Conservation (phyloP, 352 stramenopile genomes). For the Phytophthora meadii region DNA sequence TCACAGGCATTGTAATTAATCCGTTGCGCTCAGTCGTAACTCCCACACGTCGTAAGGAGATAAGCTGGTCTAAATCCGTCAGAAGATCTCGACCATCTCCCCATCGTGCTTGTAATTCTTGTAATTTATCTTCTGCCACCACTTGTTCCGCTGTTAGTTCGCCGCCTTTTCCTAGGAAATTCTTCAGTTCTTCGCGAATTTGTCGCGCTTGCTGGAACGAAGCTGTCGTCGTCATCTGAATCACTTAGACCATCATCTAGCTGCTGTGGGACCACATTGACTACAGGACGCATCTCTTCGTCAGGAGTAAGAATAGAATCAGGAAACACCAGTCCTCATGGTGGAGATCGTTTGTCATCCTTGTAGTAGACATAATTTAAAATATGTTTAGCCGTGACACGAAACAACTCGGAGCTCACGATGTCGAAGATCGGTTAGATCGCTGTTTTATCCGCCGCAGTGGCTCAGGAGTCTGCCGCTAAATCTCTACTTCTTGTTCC, state of each 20-base stretch:
- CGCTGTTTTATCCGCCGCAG: background rate
- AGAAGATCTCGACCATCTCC: too few species aligned
- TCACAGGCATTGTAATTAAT: too few species aligned
- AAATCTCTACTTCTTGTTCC: background rate
- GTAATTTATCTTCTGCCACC: too few species aligned
- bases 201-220: background rate
- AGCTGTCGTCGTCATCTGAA: background rate
- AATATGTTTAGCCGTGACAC: background rate
- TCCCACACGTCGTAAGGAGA: too few species aligned
- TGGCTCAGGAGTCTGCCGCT: background rate
- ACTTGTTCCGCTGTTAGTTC: too few species aligned
- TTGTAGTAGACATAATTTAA: conserved; percentile 6
- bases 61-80: background rate
- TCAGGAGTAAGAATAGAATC: conserved; percentile 1
- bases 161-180: too few species aligned
- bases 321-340: background rate
- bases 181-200: too few species aligned
- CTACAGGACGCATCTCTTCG: background rate
- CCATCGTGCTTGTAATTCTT: too few species aligned
- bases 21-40: too few species aligned
- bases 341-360: background rate
- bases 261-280: background rate
- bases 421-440: background rate
- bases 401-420: background rate
- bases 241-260: conserved; percentile 3